Base-by-base conservation (phyloP, 164 flowering plant genomes). In the Malania oleifera region DNA sequence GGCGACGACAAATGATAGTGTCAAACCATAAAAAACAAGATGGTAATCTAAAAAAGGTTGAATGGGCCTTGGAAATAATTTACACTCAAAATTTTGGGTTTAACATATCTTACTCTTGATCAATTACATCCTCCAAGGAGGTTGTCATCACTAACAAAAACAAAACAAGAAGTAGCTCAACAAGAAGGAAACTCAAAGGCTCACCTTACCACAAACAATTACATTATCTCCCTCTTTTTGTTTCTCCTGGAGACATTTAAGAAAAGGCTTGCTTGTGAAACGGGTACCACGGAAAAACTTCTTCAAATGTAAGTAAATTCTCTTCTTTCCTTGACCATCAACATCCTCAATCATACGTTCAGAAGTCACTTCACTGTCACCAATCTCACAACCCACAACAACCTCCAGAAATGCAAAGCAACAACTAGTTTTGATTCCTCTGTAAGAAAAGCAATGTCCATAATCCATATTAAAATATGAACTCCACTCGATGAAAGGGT, bases 151-250 rank as follows among this genome's bases (percentile, higher is more conserved):
- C 4, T 10, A 39, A 39, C 23, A 8, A 10, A 27, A 45, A 12
- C 9, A 57, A 40, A 24, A 40, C n/a, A 41, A 19, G 13, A 66
- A 12, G 37, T 35, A 34, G 1, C 2, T 18, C 23, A 51, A 29
- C 56, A 40, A 58, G 15, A 37, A 17, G 44, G 11, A 7, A 48
- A 55, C 11, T 35, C 14, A 19, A 23, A 62, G 56, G 56, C 81
- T 63, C 61, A 92, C 98, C 95, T 89, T 87, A 62, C 98, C 98
- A 70, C 90, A 89, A 59, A 89, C 95, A 66, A 91, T 87, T 17
- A 86, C 96, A 65, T 71, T 50, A 40, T 87, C 88, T 40, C 98
- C 98, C 64, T 68, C 81, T 70, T 67, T 77, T 64, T 89, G 79
- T 80, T 80, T 87, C 63, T 61, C 78, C 64, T 82, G 70, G 53